phyloP scores from a whole-genome alignment of 2,329 filamentous ascomycete species.

The Rhinocladiella similis region DNA sequence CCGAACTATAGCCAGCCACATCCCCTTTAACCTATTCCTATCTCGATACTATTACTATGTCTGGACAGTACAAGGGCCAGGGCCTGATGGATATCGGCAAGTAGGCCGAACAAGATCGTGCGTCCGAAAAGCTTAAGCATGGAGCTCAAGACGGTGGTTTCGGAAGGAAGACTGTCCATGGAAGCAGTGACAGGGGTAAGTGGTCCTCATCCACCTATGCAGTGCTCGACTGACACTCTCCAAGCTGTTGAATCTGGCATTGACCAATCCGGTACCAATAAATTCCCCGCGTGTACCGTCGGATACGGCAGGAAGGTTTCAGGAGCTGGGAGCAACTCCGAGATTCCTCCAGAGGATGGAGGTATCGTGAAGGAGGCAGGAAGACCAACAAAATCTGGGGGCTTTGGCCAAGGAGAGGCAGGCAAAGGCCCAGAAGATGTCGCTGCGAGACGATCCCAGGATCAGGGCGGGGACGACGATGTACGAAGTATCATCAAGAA shows the following conservation, averaged over 20 bases:
- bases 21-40: not conserved
- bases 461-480: constrained; percentile 24
- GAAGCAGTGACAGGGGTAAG: constrained; percentile 42
- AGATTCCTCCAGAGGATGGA: constrained; percentile 44
- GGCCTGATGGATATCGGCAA: constrained; percentile 31
- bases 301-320: constrained; percentile 38
- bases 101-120: constrained; percentile 42
- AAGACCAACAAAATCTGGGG: constrained; percentile 37
- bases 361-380: constrained; percentile 26
- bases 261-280: constrained; percentile 39
- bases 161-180: constrained; percentile 23
- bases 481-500: constrained; percentile 24
- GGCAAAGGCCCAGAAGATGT: constrained; percentile 30
- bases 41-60: constrained; percentile 10
- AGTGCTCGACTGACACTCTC: not conserved
- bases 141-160: constrained; percentile 35
- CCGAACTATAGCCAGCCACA: not conserved
- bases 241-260: constrained; percentile 40
- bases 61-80: constrained; percentile 23
- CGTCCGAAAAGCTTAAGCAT: constrained; percentile 39
- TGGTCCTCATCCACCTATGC: not conserved
- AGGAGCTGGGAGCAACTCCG: constrained; percentile 40
- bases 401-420: constrained; percentile 34
- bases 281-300: constrained; percentile 40
- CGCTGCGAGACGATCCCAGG: constrained; percentile 7